These are phyloP conservation scores for Saitozyma sp. DNA, from an alignment of 768 basidiomycete species.

Conservation along the genomic window DNA sequence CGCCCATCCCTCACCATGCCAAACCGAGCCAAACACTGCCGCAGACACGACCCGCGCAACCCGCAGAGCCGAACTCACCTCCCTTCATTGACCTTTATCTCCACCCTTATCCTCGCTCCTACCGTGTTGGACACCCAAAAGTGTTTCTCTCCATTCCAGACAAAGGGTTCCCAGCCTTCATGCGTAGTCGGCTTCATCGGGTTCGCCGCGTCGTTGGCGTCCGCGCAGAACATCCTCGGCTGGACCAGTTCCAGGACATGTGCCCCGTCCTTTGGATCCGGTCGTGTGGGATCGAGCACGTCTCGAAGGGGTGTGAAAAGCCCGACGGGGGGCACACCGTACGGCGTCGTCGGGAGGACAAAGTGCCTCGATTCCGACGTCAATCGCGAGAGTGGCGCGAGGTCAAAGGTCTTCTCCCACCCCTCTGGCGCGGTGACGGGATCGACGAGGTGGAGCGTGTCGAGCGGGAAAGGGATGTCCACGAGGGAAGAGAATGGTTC, in stretches of 20 bases:
- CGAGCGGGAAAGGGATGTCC: conserved; percentile 38
- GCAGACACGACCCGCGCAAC: too few relatives aligned
- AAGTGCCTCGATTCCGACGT: conserved; percentile 35
- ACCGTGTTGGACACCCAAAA: conserved; percentile 42
- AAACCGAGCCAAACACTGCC: too few relatives aligned
- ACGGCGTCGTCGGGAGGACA: conserved; percentile 32
- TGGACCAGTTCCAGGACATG: conserved; percentile 38
- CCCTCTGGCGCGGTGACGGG: conserved; percentile 31
- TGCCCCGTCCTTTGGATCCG: conserved; percentile 29
- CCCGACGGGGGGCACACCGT: conserved; percentile 29
- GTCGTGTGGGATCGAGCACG: conserved; percentile 32
- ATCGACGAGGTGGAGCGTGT: conserved; percentile 31
- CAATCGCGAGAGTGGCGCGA: conserved; percentile 22
- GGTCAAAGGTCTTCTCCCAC: conserved; percentile 44
- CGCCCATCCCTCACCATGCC: too few relatives aligned
- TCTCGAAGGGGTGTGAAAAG: conserved; percentile 45
- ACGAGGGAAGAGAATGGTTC: conserved; percentile 28
- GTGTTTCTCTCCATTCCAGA: conserved; percentile 51
- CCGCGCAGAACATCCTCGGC: conserved; percentile 49
- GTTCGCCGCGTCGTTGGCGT: conserved; percentile 45
- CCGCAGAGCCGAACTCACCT: too few relatives aligned
- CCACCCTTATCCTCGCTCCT: conserved; percentile 46
- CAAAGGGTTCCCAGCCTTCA: conserved; percentile 44
- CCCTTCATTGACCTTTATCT: conserved; percentile 47
- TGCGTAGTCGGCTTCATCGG: conserved; percentile 39